Evolutionary conservation across 148 eudicot genomes (phyloP), one percentile per base, ranked within the genome.

Genomic region (Fagopyrum esculentum): DNA sequence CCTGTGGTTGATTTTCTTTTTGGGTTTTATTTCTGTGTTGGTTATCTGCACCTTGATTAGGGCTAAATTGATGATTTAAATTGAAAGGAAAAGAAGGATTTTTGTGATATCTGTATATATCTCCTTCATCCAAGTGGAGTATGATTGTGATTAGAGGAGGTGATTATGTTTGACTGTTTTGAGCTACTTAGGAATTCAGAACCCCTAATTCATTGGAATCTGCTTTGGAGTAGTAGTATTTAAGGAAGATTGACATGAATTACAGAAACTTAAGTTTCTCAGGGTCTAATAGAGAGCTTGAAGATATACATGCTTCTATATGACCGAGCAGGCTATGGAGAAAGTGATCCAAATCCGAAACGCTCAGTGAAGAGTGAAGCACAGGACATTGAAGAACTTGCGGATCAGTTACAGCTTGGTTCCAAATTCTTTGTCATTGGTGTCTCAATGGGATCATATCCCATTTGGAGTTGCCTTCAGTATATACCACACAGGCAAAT

Each of bases 361-460:
- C 64, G 79, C 1, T 75, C 86, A n/a, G 51, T 83, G 54, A 83
- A 83, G 71, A 83, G 81, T 50, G 83, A 80, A 47, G 81, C 81
- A 46, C 68, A 76, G 30, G 86, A 83, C 54, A 80, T 81, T 29
- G 75, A 83, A 63, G 86, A 83, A 51, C 81, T 83, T 11, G 86
- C 83, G 17, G 86, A 83, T 66, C 71, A 71, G 71, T 61, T 83
- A 75, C 64, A 78, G 12, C 54, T 83, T 6, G 86, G 86, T 17
- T 49, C 79, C 61, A 83, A 72, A 56, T 80, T 80, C 43, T 80
- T 75, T 45, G 77, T 80, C 5, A 69, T 80, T 6, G 86, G 83
- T 22, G 57, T 78, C 6, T 83, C 86, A 4, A 43, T 83, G 74
- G 86, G 86, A 3, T 54, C 78, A 44, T 81, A 80, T 51, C 70